These are phyloP conservation scores for Bryoglossum gracile DNA, from an alignment of 495 filamentous ascomycete genomes.

Conservation along the genomic window DNA sequence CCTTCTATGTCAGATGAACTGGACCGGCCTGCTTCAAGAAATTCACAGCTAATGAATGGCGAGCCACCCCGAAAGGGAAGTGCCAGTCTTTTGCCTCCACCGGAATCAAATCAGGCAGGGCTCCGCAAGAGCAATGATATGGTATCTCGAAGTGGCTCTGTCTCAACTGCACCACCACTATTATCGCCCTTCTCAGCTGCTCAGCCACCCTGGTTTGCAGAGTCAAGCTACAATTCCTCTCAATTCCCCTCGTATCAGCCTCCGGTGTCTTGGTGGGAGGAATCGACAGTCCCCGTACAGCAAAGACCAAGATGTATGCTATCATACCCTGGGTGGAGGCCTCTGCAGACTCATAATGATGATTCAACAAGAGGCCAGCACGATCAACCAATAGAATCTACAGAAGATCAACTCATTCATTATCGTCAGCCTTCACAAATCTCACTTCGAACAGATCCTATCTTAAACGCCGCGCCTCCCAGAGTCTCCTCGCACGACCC, in stretches of 20 bases:
- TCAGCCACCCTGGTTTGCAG: neutral
- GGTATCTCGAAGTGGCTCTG: too few relatives aligned
- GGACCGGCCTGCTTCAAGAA: too few relatives aligned
- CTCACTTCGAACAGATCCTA: neutral
- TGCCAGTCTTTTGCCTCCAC: too few relatives aligned
- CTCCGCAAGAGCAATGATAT: too few relatives aligned
- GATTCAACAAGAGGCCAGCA: slow-evolving; percentile 21
- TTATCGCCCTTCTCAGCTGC: neutral
- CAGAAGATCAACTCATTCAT: neutral
- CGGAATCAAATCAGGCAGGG: too few relatives aligned
- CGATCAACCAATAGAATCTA: neutral
- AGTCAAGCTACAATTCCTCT: neutral
- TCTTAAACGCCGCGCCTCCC: too few relatives aligned
- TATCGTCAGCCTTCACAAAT: slow-evolving; percentile 7
- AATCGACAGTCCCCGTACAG: neutral
- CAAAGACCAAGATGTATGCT: neutral
- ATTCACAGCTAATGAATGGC: too few relatives aligned
- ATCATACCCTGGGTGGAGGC: slow-evolving; percentile 24
- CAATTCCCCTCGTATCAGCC: neutral
- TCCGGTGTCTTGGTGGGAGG: neutral
- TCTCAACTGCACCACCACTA: too few relatives aligned
- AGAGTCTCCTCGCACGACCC: neutral
- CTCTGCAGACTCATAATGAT: neutral
- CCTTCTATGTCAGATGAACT: too few relatives aligned
- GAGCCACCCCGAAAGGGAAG: too few relatives aligned